phyloP scores from a whole-genome alignment of 805 yeast genomes.

The Wickerhamiella alocasiicola region DNA sequence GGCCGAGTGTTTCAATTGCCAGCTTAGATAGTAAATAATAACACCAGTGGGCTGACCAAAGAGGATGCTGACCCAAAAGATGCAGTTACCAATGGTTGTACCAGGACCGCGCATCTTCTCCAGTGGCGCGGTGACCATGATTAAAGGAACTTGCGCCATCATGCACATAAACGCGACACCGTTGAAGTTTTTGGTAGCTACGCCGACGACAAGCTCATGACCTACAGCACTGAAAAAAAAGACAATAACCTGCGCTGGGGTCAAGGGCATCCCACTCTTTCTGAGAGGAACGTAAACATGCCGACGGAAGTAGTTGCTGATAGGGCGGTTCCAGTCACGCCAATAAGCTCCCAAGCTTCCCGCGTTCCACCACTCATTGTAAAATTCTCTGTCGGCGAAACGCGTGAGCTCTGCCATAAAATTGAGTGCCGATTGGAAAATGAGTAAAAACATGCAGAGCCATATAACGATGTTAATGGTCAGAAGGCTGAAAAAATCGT shows the following conservation, averaged over 20 bases:
- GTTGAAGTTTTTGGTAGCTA: conserved; percentile 35
- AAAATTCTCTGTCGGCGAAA: conserved; percentile 36
- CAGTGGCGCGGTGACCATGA: conserved; percentile 31
- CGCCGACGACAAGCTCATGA: conserved; percentile 37
- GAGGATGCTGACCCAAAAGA: conserved; percentile 36
- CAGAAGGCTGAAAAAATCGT: conserved; percentile 30
- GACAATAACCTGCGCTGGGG: conserved; percentile 28
- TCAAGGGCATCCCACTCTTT: conserved; percentile 25
- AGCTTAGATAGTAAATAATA: conserved; percentile 34
- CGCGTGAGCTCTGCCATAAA: conserved; percentile 34
- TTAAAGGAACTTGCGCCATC: conserved; percentile 34
- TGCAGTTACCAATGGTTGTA: conserved; percentile 34
- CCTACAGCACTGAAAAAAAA: conserved; percentile 34
- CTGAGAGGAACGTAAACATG: conserved; percentile 33
- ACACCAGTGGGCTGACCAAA: conserved; percentile 37
- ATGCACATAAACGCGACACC: conserved; percentile 36
- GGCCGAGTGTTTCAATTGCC: conserved; percentile 28
- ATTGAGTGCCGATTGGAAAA: conserved; percentile 34
- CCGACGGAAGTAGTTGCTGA: conserved; percentile 32
- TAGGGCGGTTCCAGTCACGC: conserved; percentile 37
- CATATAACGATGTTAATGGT: conserved; percentile 33
- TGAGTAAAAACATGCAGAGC: conserved; percentile 32
- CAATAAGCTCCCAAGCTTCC: conserved; percentile 38
- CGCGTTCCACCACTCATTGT: conserved; percentile 40
- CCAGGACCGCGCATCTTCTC: conserved; percentile 32